Base-by-base conservation (phyloP, 1,284 basidiomycete species). In the Waitea zeae region DNA sequence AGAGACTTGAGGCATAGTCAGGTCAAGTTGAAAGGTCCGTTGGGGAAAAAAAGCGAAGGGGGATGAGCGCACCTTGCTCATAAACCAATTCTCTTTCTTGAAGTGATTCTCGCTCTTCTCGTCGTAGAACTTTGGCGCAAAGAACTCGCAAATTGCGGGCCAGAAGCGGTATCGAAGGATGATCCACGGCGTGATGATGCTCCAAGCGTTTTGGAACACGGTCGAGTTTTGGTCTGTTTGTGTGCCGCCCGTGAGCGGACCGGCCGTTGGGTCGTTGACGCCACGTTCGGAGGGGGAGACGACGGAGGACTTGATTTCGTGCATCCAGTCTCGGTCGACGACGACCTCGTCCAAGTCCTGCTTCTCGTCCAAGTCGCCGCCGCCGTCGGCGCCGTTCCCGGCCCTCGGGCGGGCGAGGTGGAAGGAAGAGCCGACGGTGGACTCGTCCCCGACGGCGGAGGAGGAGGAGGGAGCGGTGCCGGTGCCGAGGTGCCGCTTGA, bases 241-340 rank as follows among this genome's bases (percentile, higher is more conserved):
- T 5, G 46, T 49, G 12, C 49, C 46, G 14, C 46, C 40, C 18
- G 44, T 39, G 24, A 42, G 36, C 31, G 59, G 53, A 39, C 59
- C 58, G 38, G 54, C 54, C 17, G 54, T 56, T 12, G 60, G 58
- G 48, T 62, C 64, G 20, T 69, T 60, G 14, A 57, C 61, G 14
- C 50, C 60, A 15, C n/a, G 11, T 45, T 30, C 55, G 11, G 67
- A 68, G 36, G 17, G 35, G 17, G 35, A 30, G 14, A 61, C 54
- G 17, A 59, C 51, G 18, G 61, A 64, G 37, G 56, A 64, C 49
- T 61, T 63, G 37, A 64, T 53, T 39, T 70, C 66, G 39, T 70
- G 65, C 3, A 60, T 55, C 76, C 75, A 80, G 27, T 61, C 53
- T 31, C 75, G 64, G 50, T 81, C 77, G 13, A 81, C 74, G 14